Percentiles rank a stretch among this genome's conserved stretches.
phyloP scores from a whole-genome alignment of 169 alveolate species.

The Eimeria sp. region DNA sequence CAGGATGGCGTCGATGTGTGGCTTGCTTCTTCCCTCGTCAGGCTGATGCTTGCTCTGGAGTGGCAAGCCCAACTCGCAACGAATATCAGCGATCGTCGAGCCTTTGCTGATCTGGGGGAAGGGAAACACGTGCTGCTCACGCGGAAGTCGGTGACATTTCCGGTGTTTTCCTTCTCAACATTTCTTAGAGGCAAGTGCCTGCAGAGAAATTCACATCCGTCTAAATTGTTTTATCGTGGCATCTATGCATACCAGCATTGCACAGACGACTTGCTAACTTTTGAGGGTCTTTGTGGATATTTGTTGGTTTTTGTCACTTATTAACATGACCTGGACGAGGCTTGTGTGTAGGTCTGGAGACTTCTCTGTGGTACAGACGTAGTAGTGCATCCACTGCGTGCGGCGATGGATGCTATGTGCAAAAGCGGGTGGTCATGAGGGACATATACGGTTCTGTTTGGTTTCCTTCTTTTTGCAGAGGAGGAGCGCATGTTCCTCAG shows the following conservation, averaged over 20 bases:
- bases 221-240: background rate
- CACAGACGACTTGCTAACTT: background rate
- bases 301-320: background rate
- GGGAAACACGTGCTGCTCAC: constrained; percentile 79
- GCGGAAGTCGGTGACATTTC: constrained; percentile 77
- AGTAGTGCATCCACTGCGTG: background rate
- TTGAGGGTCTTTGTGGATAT: background rate
- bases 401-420: background rate
- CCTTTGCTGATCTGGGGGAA: constrained; percentile 79
- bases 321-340: background rate
- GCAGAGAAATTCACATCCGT: background rate
- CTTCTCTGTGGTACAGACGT: background rate
- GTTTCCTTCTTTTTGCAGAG: constrained; percentile 42
- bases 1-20: background rate
- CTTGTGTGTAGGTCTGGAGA: background rate
- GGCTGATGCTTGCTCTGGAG: constrained; percentile 84
- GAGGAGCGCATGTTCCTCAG: constrained; percentile 81
- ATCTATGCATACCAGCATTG: background rate
- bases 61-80: constrained; percentile 84
- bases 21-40: constrained; percentile 30
- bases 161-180: constrained; percentile 78
- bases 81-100: constrained; percentile 76
- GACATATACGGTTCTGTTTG: background rate
- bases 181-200: constrained; percentile 58
- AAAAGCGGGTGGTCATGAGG: background rate